Evolutionary conservation across 2,329 filamentous ascomycete species (phyloP).

Genomic region (Gliomastix tumulicola): DNA sequence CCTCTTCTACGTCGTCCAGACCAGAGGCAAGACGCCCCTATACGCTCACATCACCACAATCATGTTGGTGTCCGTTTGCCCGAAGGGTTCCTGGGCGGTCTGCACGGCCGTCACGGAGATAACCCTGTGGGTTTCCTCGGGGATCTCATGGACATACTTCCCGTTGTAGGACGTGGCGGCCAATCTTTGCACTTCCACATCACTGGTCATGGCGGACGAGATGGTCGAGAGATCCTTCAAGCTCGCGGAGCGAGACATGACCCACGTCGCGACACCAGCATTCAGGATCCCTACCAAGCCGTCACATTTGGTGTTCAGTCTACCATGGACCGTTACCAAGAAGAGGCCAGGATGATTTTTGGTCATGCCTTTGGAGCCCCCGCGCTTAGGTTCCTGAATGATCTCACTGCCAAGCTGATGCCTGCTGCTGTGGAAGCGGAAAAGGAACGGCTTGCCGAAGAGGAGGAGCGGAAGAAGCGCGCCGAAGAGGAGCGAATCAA

Average conservation of each 20-base stretch:
- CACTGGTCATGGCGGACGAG: conserved; percentile 38
- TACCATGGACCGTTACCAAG: conserved; percentile 76
- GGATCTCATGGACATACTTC: conserved; percentile 48
- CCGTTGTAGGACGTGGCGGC: conserved; percentile 35
- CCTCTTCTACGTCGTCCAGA: conserved; percentile 68
- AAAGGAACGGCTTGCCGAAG: conserved; percentile 59
- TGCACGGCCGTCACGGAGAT: conserved; percentile 28
- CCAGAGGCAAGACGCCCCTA: conserved; percentile 33
- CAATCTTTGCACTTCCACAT: conserved; percentile 55
- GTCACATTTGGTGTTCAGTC: conserved; percentile 66
- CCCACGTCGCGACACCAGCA: conserved; percentile 35
- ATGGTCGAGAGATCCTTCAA: conserved; percentile 39
- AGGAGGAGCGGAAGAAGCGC: conserved; percentile 42
- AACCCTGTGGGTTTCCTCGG: conserved; percentile 49
- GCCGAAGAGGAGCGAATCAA: conserved; percentile 52
- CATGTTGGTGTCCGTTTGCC: conserved; percentile 47
- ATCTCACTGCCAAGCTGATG: conserved; percentile 66
- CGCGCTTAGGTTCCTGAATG: conserved; percentile 61
- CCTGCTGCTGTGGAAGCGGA: conserved; percentile 80
- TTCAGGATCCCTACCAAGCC: conserved; percentile 63
- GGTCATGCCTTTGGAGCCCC: conserved; percentile 47
- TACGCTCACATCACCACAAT: conserved; percentile 39
- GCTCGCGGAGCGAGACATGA: neutral
- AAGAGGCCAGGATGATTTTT: conserved; percentile 85
- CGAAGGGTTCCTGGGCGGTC: conserved; percentile 32